phyloP scores from a whole-genome alignment of 768 basidiomycete species.

The Tulasnella sp. region DNA sequence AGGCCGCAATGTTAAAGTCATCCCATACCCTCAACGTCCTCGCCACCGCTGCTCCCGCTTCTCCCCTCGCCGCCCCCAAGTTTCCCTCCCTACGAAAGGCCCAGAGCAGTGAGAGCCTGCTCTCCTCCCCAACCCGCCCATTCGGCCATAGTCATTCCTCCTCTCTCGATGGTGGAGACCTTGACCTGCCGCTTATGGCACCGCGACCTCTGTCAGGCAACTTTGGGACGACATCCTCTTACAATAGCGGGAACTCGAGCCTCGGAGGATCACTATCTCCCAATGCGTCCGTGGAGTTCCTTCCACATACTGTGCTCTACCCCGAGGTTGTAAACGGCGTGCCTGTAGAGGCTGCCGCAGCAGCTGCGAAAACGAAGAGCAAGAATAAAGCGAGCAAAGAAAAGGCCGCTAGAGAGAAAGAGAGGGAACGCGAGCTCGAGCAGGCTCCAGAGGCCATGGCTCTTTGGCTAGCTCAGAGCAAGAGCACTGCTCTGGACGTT shows the following conservation, averaged over 20 bases:
- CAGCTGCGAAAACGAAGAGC: slow-evolving; percentile 35
- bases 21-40: slow-evolving; percentile 49
- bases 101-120: slow-evolving; percentile 5
- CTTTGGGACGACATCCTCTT: slow-evolving; percentile 4
- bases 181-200: slow-evolving; percentile 1
- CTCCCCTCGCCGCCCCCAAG: slow-evolving; percentile 39
- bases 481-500: slow-evolving; percentile 68
- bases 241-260: neutral
- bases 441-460: slow-evolving; percentile 56
- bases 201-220: slow-evolving; percentile 9
- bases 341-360: slow-evolving; percentile 20
- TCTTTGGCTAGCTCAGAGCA: slow-evolving; percentile 52
- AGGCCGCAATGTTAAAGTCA: slow-evolving; percentile 85
- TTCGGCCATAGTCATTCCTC: slow-evolving; percentile 29
- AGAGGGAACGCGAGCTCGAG: slow-evolving; percentile 30
- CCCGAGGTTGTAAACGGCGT: neutral
- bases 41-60: slow-evolving; percentile 22
- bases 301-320: neutral
- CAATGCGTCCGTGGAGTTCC: slow-evolving; percentile 6
- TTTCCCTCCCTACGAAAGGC: slow-evolving; percentile 35
- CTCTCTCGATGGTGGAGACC: slow-evolving; percentile 4
- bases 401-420: neutral
- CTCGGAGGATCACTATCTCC: neutral
- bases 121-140: neutral
- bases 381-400: slow-evolving; percentile 32